These are phyloP conservation scores for Trametes versicolor DNA, from an alignment of 1,284 basidiomycete species.

Conservation along the genomic window DNA sequence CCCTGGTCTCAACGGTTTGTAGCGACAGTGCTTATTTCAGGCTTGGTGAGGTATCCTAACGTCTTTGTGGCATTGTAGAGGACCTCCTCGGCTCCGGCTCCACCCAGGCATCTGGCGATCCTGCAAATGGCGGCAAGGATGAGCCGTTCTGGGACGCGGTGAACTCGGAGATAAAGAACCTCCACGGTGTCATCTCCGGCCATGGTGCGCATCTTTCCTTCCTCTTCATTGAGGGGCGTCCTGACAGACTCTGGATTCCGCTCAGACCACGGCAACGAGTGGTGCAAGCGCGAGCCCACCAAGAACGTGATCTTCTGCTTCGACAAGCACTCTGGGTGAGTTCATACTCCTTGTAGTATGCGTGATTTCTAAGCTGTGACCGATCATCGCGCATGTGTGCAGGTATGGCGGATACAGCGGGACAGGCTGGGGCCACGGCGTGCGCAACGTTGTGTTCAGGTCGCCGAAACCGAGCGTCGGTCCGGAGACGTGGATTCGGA, in stretches of 20 bases:
- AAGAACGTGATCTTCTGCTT: constrained; percentile 76
- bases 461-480: constrained; percentile 54
- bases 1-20: constrained; percentile 70
- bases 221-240: not conserved
- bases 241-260: constrained; percentile 4
- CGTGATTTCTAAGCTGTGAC: not conserved
- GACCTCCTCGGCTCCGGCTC: constrained; percentile 66
- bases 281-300: constrained; percentile 71
- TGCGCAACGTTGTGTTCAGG: constrained; percentile 69
- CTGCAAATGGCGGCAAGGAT: constrained; percentile 55
- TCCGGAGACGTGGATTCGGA: constrained; percentile 69
- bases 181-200: constrained; percentile 72
- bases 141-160: constrained; percentile 68
- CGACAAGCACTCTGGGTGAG: constrained; percentile 75
- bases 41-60: not conserved
- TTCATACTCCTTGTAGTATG: not conserved
- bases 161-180: constrained; percentile 66
- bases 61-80: constrained; percentile 46
- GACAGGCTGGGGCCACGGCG: constrained; percentile 67
- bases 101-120: constrained; percentile 59
- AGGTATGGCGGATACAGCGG: constrained; percentile 73
- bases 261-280: constrained; percentile 76
- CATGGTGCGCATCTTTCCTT: constrained; percentile 57
- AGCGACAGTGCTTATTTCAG: not conserved
- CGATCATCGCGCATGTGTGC: not conserved